A percentile compares a stretch with the other conserved stretches of the same genome.
Evolutionary conservation across 108 stramenopile genomes (phyloP).

Genomic region (Nitzschia inconspicua): DNA sequence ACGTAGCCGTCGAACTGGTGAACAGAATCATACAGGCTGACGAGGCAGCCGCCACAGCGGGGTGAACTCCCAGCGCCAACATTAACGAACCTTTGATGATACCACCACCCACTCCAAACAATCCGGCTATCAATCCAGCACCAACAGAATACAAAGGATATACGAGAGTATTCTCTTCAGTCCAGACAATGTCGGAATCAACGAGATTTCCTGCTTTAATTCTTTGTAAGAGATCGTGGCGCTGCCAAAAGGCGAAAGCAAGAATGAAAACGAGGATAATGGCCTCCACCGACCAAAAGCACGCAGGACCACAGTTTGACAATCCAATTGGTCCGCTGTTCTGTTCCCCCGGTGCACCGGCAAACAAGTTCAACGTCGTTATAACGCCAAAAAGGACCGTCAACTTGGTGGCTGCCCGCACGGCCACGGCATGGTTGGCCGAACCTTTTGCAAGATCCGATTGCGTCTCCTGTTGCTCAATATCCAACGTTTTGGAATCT

Average conservation of each 20-base stretch:
- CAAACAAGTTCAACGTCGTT: too few relatives aligned
- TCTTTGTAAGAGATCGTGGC: not conserved
- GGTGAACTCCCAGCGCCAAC: conserved; percentile 85
- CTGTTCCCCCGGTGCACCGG: too few relatives aligned
- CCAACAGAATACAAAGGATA: conserved; percentile 79
- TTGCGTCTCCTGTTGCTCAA: too few relatives aligned
- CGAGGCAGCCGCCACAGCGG: conserved; percentile 70
- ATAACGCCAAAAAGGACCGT: too few relatives aligned
- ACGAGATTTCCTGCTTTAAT: conserved; percentile 27
- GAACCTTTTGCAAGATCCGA: too few relatives aligned
- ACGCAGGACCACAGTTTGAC: conserved; percentile 64
- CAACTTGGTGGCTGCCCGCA: too few relatives aligned
- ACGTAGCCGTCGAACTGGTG: conserved; percentile 80
- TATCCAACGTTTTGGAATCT: too few relatives aligned
- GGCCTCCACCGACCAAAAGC: conserved; percentile 32
- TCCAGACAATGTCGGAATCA: too few relatives aligned
- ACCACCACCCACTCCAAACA: too few relatives aligned
- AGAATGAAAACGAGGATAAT: not conserved
- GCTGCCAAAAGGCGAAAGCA: not conserved
- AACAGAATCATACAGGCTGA: too few relatives aligned
- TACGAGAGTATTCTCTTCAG: conserved; percentile 55
- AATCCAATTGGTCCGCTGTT: too few relatives aligned
- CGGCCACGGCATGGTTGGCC: too few relatives aligned
- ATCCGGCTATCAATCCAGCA: conserved; percentile 90
- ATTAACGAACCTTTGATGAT: conserved; percentile 89